Evolutionary conservation across 495 filamentous ascomycete species (phyloP), one percentile per base, ranked within the genome.

Genomic region (Melanomma pulvis-pyrius): DNA sequence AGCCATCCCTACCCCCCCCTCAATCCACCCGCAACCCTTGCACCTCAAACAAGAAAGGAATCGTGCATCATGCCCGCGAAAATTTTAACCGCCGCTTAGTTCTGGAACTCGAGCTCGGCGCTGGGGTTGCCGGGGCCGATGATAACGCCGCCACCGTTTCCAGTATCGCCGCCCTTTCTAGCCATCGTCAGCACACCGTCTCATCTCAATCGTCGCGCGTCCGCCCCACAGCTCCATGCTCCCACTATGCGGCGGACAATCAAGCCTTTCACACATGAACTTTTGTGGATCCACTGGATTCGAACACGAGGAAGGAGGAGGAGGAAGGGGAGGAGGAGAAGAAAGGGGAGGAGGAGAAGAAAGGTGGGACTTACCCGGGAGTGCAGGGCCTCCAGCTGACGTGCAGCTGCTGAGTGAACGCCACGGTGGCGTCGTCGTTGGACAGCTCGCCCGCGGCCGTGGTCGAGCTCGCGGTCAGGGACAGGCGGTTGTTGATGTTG

Each of bases 401-500:
- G 74, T 85, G 80, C 59, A 84, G 44, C 75, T 84, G 80, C 73
- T 85, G 81, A 28, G 81, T 83, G 73, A 85, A 82, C 52, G 79
- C 78, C 56, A 84, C 77, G 39, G 82, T 85, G 63, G 82, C 82
- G 63, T 85, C 82, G 71, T 85, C 82, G 75, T 85, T 79, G 41
- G 80, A 81, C 71, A 85, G 75, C 68, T 80, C 75, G 59, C 82
- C 82, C 17, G 63, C 67, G 57, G 80, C 82, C n/a, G 62, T 73
- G 58, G 68, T 11, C 74, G 80, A 79, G 70, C 70, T 75, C 71
- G 74, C 75, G 58, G 79, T 81, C 34, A 85, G 75, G 13, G 79
- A 78, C 47, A 85, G 80, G 71, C 82, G 80, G 81, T 85, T 85
- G 79, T 85, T 85, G 75, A 85, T 75, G 78, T 84, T 84, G 75